Base-by-base conservation (phyloP, 306 rosid species). In the Senna tora region DNA sequence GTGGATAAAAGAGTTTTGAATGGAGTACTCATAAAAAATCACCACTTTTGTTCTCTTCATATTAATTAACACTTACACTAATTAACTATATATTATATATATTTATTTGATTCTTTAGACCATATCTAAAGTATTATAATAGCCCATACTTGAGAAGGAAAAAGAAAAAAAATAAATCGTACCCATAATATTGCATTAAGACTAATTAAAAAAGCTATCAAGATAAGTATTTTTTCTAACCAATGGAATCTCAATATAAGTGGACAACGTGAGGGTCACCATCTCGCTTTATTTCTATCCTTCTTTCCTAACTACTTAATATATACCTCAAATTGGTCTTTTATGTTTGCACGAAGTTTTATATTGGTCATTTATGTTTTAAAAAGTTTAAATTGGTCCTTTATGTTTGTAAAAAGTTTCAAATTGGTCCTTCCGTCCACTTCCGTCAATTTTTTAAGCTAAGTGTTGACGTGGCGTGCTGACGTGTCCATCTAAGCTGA, bases 181-280 rank as follows among this genome's bases (percentile, higher is more conserved):
- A 21, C 51, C 21, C 63, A 28, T 56, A 25, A 55, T 55, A n/a
- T 55, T 56, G 34, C 36, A 56, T 13, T 28, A 25, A 60, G 5
- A 36, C 8, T 21, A 61, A 17, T 61, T 0, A 38, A 39, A 64
- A 33, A 41, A 21, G 13, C 20, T 41, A 61, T 64, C 38, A 41
- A 42, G 52, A 63, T 63, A 41, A 20, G 52, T 25, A 25, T 11
- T 5, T 20, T 17, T 60, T 16, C 9, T 36, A 9, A 61, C 4
- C 2, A 13, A 38, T 2, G 5, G 32, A 15, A 36, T 42, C n/a
- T 38, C 20, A 17, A 61, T 38, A 61, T 61, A 19, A 32, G 50
- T n/a, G 17, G 49, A 36, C 28, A 9, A 36, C 20, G 67, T 61
- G 67, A 61, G 4, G 67, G 4, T 61, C 65, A 33, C 46, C 21